These are phyloP conservation scores for Kregervanrija delftensis DNA, from an alignment of 805 yeast genomes.

Conservation along the genomic window DNA sequence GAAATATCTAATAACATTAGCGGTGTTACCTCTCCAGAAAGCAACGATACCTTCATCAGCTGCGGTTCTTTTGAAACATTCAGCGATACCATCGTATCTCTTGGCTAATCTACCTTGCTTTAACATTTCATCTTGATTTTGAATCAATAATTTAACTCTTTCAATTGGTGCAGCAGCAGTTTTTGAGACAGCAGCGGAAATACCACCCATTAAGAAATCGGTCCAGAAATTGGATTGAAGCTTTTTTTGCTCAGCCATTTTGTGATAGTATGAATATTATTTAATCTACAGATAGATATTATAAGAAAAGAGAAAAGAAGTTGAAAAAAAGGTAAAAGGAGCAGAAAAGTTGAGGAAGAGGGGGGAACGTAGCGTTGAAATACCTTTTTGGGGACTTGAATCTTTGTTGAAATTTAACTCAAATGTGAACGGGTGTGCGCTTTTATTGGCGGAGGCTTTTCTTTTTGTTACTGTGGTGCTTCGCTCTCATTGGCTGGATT, in stretches of 20 bases:
- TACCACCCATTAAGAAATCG: slow-evolving; percentile 96
- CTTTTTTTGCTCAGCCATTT: slow-evolving; percentile 31
- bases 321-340: slow-evolving; percentile 5
- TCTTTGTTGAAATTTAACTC: too few species aligned
- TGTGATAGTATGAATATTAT: slow-evolving; percentile 9
- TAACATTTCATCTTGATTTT: slow-evolving; percentile 97
- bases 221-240: slow-evolving; percentile 39
- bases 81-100: slow-evolving; percentile 84
- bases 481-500: too few species aligned
- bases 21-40: slow-evolving; percentile 99
- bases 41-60: slow-evolving; percentile 87
- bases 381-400: too few species aligned
- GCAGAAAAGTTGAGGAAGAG: neutral
- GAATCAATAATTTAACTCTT: slow-evolving; percentile 92
- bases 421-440: too few species aligned
- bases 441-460: too few species aligned
- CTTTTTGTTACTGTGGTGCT: too few species aligned
- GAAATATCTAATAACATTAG: slow-evolving; percentile 97
- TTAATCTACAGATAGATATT: slow-evolving; percentile 9
- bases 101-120: slow-evolving; percentile 91
- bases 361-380: neutral
- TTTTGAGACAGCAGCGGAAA: slow-evolving; percentile 97
- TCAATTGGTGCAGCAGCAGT: slow-evolving; percentile 97
- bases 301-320: slow-evolving; percentile 8
- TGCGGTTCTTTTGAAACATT: slow-evolving; percentile 92